Conservation (phyloP, 2,329 filamentous ascomycete species). For the Metarhizium guizhouense region DNA sequence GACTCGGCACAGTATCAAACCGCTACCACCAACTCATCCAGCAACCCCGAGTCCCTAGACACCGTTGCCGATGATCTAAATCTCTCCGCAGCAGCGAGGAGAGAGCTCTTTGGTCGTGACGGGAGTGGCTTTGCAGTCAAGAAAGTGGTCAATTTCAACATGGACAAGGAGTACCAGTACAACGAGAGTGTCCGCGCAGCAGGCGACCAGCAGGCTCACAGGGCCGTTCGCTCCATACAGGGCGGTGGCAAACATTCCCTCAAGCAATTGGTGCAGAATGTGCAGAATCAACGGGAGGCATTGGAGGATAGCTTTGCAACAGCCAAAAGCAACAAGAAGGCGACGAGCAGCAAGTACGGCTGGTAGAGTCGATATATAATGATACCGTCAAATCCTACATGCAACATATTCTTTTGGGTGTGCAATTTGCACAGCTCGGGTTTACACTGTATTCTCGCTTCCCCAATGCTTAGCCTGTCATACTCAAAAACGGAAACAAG, state of each 20-base stretch:
- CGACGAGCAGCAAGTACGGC: constrained; percentile 76
- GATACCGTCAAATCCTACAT: no score
- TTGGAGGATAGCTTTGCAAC: constrained; percentile 86
- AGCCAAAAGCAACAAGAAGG: constrained; percentile 68
- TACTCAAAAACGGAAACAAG: neutral
- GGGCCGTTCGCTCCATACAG: constrained; percentile 76
- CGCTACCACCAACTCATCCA: constrained; percentile 17
- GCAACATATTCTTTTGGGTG: neutral
- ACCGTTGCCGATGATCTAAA: constrained; percentile 70
- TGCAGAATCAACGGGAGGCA: constrained; percentile 73
- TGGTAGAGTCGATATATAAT: constrained; percentile 38
- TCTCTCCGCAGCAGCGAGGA: constrained; percentile 64
- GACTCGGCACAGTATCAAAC: constrained; percentile 23
- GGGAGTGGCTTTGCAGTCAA: constrained; percentile 31
- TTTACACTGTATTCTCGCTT: neutral
- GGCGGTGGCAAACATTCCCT: constrained; percentile 73
- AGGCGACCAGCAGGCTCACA: constrained; percentile 65
- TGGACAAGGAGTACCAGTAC: constrained; percentile 74
- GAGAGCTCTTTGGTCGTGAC: constrained; percentile 76
- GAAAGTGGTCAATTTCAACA: constrained; percentile 81
- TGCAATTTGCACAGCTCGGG: neutral
- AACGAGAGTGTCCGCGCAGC: constrained; percentile 69
- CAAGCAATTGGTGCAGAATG: constrained; percentile 77
- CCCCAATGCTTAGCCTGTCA: neutral
- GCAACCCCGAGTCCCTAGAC: constrained; percentile 48